Conservation (phyloP, 2,329 filamentous ascomycete species). For the Penicillium sp. region DNA sequence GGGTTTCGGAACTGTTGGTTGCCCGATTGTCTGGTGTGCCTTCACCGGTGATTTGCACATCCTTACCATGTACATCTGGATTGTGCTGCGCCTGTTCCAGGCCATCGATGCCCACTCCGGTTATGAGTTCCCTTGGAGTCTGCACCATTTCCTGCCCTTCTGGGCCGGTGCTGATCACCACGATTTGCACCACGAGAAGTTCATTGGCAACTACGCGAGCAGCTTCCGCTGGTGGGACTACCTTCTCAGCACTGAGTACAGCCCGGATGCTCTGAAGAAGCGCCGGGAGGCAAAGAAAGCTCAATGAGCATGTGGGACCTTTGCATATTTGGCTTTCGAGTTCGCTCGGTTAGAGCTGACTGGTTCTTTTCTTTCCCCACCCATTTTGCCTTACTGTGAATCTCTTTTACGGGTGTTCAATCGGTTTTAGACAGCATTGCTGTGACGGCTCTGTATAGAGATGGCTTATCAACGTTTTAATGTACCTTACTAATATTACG, state of each 20-base stretch:
- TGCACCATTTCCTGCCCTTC: constrained; percentile 94
- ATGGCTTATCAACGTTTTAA: constrained; percentile 9
- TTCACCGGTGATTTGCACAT: constrained; percentile 88
- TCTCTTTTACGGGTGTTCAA: background rate
- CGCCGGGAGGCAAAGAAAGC: constrained; percentile 62
- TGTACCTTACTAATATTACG: constrained; percentile 9
- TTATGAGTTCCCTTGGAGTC: constrained; percentile 96
- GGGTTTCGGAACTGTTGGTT: constrained; percentile 79
- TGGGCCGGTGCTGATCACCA: constrained; percentile 98
- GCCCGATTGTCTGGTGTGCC: constrained; percentile 79
- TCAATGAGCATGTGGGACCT: constrained; percentile 15
- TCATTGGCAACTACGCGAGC: constrained; percentile 96
- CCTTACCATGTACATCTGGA: constrained; percentile 97
- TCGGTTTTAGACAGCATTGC: background rate
- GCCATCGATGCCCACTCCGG: constrained; percentile 97
- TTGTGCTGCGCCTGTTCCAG: constrained; percentile 88
- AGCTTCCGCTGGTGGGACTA: constrained; percentile 99
- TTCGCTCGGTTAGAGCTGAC: background rate
- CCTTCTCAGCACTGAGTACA: constrained; percentile 87
- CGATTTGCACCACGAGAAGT: constrained; percentile 96
- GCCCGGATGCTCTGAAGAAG: constrained; percentile 79
- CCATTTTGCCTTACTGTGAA: background rate
- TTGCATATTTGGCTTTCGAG: background rate
- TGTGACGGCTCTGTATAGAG: background rate
- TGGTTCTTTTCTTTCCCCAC: background rate